Conservation (phyloP, 2,329 filamentous ascomycete genomes). For the Trichophyton simii region DNA sequence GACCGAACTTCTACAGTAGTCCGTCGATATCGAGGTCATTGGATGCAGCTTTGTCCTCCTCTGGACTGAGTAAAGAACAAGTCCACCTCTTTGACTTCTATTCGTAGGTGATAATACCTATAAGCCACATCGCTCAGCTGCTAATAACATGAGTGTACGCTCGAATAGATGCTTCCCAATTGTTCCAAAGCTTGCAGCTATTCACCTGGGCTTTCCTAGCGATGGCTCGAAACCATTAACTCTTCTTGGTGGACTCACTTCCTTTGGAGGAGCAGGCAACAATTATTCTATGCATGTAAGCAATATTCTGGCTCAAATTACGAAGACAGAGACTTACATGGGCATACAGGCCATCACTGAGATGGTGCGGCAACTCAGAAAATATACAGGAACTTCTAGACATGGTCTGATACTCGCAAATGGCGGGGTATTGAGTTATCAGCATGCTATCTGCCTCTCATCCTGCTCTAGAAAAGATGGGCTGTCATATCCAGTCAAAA, state of each 20-base stretch:
- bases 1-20: slow-evolving; percentile 46
- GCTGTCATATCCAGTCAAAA: slow-evolving; percentile 35
- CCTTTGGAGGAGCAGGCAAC: slow-evolving; percentile 58
- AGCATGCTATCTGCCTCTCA: slow-evolving; percentile 50
- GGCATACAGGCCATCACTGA: slow-evolving; percentile 37
- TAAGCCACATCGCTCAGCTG: too few relatives aligned
- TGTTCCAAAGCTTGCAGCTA: slow-evolving; percentile 52
- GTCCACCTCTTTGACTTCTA: slow-evolving; percentile 54
- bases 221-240: slow-evolving; percentile 43
- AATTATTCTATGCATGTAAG: slow-evolving; percentile 57
- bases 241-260: slow-evolving; percentile 52
- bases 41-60: slow-evolving; percentile 40
- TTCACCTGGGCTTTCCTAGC: slow-evolving; percentile 44
- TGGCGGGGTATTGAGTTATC: slow-evolving; percentile 53
- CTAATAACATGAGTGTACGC: neutral
- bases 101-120: slow-evolving; percentile 30
- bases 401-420: slow-evolving; percentile 52
- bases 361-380: slow-evolving; percentile 43
- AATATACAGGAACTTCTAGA: slow-evolving; percentile 25
- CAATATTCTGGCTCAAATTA: neutral
- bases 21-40: slow-evolving; percentile 48
- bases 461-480: slow-evolving; percentile 29
- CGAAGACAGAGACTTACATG: neutral
- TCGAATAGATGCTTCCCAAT: slow-evolving; percentile 51
- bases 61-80: slow-evolving; percentile 37